A percentile compares a stretch with the other conserved stretches of the same genome.
Evolutionary conservation across 495 filamentous ascomycete species (phyloP).

Genomic region (Talaromyces stipitatus): DNA sequence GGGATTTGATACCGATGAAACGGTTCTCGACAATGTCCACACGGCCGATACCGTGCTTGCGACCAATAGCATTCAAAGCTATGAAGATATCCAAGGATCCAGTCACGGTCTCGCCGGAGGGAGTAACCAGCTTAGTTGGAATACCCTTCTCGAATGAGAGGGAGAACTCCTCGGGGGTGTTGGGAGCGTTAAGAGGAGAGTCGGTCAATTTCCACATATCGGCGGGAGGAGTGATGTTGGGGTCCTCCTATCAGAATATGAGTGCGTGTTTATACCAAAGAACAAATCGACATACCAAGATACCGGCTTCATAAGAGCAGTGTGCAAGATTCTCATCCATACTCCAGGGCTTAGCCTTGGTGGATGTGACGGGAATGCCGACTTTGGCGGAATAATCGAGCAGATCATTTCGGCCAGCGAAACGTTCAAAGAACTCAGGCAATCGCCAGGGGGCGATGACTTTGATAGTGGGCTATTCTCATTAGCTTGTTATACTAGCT

Average conservation of each 20-base stretch:
- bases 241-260: constrained; percentile 27
- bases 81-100: constrained; percentile 76
- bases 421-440: constrained; percentile 74
- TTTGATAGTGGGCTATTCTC: constrained; percentile 66
- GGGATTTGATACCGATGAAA: constrained; percentile 78
- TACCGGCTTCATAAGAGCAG: constrained; percentile 85
- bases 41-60: constrained; percentile 70
- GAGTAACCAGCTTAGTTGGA: constrained; percentile 60
- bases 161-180: constrained; percentile 69
- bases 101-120: constrained; percentile 56
- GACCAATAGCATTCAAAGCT: constrained; percentile 69
- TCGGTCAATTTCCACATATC: constrained; percentile 83
- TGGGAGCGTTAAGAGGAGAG: constrained; percentile 68
- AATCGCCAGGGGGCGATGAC: constrained; percentile 87
- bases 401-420: constrained; percentile 78
- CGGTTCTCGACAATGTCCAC: constrained; percentile 90
- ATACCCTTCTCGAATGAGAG: constrained; percentile 80
- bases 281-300: constrained; percentile 50
- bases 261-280: constrained; percentile 1
- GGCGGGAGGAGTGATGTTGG: constrained; percentile 51
- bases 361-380: constrained; percentile 78
- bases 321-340: constrained; percentile 85
- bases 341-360: constrained; percentile 79
- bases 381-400: constrained; percentile 75
- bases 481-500: constrained; percentile 12